Conservation (phyloP, 2,329 filamentous ascomycete species). For the Didymella pomorum region DNA sequence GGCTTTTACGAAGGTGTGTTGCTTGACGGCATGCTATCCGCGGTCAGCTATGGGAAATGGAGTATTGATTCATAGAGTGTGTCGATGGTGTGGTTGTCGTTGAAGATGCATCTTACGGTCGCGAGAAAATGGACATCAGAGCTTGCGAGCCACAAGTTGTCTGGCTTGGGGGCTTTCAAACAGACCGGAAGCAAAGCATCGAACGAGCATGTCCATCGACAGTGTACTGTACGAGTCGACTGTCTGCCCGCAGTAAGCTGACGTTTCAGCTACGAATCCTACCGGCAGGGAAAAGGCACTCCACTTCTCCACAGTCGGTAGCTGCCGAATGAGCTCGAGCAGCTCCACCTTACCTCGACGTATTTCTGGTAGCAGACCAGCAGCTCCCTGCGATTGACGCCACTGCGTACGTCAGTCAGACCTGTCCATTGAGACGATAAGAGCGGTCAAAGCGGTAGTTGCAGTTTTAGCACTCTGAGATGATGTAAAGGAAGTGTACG, state of each 20-base stretch:
- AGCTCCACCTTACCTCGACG: background rate
- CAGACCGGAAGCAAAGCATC: background rate
- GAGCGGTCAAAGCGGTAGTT: background rate
- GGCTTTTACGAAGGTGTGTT: background rate
- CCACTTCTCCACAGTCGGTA: conserved; percentile 4
- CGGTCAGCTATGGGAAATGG: background rate
- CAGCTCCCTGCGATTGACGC: background rate
- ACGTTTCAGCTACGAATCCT: background rate
- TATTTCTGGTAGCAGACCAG: background rate
- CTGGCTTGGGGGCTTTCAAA: background rate
- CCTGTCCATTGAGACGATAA: background rate
- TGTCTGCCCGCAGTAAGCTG: background rate
- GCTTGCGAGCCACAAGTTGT: background rate
- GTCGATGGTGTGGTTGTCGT: background rate
- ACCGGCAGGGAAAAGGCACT: background rate
- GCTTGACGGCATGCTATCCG: background rate
- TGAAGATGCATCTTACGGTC: background rate
- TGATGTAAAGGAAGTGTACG: background rate
- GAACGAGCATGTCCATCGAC: background rate
- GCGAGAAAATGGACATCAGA: background rate
- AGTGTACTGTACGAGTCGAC: background rate
- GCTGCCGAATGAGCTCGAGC: background rate
- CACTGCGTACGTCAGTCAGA: background rate
- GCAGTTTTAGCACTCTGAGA: background rate
- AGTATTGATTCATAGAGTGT: background rate